Percentiles rank a stretch among this genome's conserved stretches.
phyloP scores from a whole-genome alignment of 169 alveolate species.

The Plasmodium vivax region DNA sequence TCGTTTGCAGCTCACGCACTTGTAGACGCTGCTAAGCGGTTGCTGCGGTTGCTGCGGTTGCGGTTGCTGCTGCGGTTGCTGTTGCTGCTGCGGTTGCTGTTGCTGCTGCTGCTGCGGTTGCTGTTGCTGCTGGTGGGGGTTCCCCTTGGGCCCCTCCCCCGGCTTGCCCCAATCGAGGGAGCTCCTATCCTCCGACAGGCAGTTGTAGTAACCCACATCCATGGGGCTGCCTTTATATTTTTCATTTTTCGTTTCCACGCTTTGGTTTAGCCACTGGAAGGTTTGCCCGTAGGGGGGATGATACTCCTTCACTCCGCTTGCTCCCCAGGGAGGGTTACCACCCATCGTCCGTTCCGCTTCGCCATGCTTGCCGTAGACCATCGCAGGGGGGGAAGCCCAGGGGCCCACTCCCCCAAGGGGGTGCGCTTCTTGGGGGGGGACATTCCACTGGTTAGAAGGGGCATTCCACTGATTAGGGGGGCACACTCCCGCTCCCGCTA shows the following conservation, averaged over 20 bases:
- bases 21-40: not conserved
- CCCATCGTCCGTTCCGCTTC: not conserved
- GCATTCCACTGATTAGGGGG: not conserved
- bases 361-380: not conserved
- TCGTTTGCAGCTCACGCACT: constrained; percentile 49
- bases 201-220: not conserved
- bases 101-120: too few relatives aligned
- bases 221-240: not conserved
- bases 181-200: not conserved
- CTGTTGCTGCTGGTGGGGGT: not conserved
- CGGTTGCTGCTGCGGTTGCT: too few relatives aligned
- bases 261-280: not conserved
- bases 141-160: not conserved
- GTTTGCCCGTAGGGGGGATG: not conserved
- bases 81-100: too few relatives aligned
- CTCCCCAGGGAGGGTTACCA: not conserved
- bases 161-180: not conserved
- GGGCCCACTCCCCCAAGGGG: not conserved
- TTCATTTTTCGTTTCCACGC: not conserved
- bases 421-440: not conserved
- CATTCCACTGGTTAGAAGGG: not conserved
- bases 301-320: not conserved
- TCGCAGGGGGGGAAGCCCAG: not conserved
- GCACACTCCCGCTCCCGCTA: not conserved
- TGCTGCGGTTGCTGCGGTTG: too few relatives aligned